These are phyloP conservation scores for Sphaerulina musiva DNA, from an alignment of 2,329 filamentous ascomycete species.

Conservation along the genomic window DNA sequence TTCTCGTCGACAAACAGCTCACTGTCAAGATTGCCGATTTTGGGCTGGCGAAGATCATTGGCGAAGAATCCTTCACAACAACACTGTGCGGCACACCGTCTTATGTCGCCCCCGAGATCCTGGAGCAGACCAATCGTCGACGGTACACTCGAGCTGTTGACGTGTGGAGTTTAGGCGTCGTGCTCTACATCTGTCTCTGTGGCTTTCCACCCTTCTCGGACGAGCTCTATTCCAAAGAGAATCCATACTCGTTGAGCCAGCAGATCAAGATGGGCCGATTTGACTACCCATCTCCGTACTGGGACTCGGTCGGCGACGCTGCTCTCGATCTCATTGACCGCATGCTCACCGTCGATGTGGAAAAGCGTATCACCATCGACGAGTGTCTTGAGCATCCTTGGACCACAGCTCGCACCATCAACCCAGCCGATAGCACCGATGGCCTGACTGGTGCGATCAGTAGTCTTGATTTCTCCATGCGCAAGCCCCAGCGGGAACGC, in stretches of 20 bases:
- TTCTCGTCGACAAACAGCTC: conserved; percentile 76
- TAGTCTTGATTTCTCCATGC: conserved; percentile 73
- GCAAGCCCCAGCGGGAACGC: conserved; percentile 72
- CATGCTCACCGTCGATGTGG: conserved; percentile 86
- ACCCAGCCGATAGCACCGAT: conserved; percentile 73
- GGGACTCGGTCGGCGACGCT: conserved; percentile 79
- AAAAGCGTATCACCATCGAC: conserved; percentile 78
- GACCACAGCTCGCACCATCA: conserved; percentile 50
- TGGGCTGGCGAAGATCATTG: conserved; percentile 95
- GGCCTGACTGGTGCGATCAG: conserved; percentile 83
- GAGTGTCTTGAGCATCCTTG: conserved; percentile 88
- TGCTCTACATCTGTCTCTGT: conserved; percentile 93
- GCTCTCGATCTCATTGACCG: conserved; percentile 88
- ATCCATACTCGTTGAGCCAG: conserved; percentile 78
- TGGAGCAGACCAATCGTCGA: conserved; percentile 72
- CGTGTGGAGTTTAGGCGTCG: conserved; percentile 94
- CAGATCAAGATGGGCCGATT: conserved; percentile 87
- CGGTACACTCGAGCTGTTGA: conserved; percentile 94
- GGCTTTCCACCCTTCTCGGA: conserved; percentile 97
- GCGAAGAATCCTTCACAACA: conserved; percentile 95
- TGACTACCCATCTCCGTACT: conserved; percentile 94
- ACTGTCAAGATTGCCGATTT: conserved; percentile 93
- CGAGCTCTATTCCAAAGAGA: conserved; percentile 69
- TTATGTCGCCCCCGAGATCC: conserved; percentile 90
- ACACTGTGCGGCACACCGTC: conserved; percentile 86